Conservation (phyloP, 257 asterid genomes). For the Verbascum thapsus region DNA sequence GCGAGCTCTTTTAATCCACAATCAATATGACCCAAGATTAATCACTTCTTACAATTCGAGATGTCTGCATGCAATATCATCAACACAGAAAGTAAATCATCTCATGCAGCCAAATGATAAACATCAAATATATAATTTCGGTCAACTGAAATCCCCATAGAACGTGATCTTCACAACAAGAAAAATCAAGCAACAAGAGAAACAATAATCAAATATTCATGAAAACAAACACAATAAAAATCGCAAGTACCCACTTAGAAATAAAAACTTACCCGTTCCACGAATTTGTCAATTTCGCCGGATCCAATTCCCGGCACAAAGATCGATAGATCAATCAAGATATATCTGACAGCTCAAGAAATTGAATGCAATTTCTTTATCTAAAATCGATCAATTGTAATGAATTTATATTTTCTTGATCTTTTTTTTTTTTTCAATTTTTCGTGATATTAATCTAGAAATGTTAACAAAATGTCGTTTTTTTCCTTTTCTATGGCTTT, state of each 20-base stretch:
- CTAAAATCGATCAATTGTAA: slow-evolving; percentile 15
- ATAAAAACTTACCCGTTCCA: slow-evolving; percentile 39
- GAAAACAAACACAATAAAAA: not conserved
- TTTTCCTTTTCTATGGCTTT: not conserved
- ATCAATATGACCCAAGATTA: slow-evolving; percentile 18
- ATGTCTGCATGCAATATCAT: slow-evolving; percentile 49
- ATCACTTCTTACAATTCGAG: slow-evolving; percentile 27
- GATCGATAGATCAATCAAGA: slow-evolving; percentile 38
- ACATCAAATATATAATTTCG: slow-evolving; percentile 13
- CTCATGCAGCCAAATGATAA: slow-evolving; percentile 10
- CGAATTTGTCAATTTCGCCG: slow-evolving; percentile 25
- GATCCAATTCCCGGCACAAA: slow-evolving; percentile 23
- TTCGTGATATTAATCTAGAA: slow-evolving; percentile 9
- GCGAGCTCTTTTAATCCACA: slow-evolving; percentile 18
- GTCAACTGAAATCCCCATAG: slow-evolving; percentile 31
- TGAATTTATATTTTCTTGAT: slow-evolving; percentile 1
- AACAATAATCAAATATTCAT: slow-evolving; percentile 26
- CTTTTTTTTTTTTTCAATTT: not conserved
- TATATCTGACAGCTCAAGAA: slow-evolving; percentile 36
- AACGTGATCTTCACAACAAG: slow-evolving; percentile 21
- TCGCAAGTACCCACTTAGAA: not conserved
- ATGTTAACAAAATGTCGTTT: not conserved
- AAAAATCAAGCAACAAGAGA: slow-evolving; percentile 8
- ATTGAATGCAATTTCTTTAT: not conserved
- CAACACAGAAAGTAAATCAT: slow-evolving; percentile 21